These are phyloP conservation scores for Pythium aquatile DNA, from an alignment of 352 stramenopile species.

Conservation along the genomic window DNA sequence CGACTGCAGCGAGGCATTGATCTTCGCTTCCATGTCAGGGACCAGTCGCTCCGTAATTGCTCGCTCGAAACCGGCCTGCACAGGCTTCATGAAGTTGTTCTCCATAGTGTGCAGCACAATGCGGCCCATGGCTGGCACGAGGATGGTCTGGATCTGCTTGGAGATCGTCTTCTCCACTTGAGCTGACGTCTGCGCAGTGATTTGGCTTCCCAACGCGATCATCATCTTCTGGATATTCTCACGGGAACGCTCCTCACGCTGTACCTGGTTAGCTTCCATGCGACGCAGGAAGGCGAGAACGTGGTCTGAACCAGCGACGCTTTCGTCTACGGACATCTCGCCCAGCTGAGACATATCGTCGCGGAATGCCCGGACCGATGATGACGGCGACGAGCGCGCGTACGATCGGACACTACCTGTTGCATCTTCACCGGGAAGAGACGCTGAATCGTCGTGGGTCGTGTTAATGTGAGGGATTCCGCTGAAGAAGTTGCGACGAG, in stretches of 20 bases:
- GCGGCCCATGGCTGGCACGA: conserved; percentile 81
- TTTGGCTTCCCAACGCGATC: conserved; percentile 50
- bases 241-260: conserved; percentile 69
- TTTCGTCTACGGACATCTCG: conserved; percentile 71
- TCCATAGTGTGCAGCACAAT: conserved; percentile 89
- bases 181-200: conserved; percentile 53
- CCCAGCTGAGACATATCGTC: conserved; percentile 72
- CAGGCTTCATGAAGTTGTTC: conserved; percentile 87
- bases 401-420: conserved; percentile 59
- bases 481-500: conserved; percentile 33
- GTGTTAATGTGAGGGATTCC: conserved; percentile 35
- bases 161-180: conserved; percentile 84
- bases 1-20: conserved; percentile 56
- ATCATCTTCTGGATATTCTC: conserved; percentile 69
- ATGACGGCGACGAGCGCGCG: conserved; percentile 72
- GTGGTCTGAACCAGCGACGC: conserved; percentile 52
- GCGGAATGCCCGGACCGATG: conserved; percentile 73
- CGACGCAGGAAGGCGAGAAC: conserved; percentile 59
- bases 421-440: conserved; percentile 52
- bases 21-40: conserved; percentile 69
- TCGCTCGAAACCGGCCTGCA: conserved; percentile 76
- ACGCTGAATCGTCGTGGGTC: conserved; percentile 49
- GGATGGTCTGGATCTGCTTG: conserved; percentile 78
- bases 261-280: conserved; percentile 65
- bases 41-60: conserved; percentile 72